Conservation (phyloP, 306 rosid genomes). For the Hippophae tibetana region DNA sequence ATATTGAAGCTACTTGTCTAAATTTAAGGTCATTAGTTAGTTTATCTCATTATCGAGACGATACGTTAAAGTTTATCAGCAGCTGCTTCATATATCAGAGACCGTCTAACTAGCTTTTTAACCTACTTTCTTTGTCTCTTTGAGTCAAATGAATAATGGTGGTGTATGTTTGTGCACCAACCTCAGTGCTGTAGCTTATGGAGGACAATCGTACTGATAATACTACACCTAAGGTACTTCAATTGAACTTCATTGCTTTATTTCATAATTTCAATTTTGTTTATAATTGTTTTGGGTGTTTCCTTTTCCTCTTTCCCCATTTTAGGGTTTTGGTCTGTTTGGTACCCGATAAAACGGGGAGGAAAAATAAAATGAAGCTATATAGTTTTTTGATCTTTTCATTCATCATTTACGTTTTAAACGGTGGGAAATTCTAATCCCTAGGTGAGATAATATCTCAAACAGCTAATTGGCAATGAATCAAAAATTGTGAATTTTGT, state of each 20-base stretch:
- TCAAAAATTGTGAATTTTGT: too few relatives aligned
- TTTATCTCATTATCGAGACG: neutral
- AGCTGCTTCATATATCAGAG: conserved; percentile 6
- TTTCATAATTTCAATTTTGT: neutral
- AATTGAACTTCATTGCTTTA: neutral
- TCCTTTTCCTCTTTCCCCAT: neutral
- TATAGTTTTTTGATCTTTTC: too few relatives aligned
- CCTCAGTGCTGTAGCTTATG: conserved; percentile 30
- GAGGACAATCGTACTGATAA: conserved; percentile 21
- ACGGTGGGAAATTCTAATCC: too few relatives aligned
- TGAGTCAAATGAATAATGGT: conserved; percentile 31
- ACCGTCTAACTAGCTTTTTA: neutral
- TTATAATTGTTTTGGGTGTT: neutral
- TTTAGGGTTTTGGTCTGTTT: too few relatives aligned
- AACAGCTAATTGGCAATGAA: too few relatives aligned
- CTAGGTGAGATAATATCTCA: too few relatives aligned
- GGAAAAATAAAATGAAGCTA: too few relatives aligned
- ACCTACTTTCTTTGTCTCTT: neutral
- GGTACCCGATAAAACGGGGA: too few relatives aligned
- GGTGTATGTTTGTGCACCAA: conserved; percentile 11
- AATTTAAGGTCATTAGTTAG: too few relatives aligned
- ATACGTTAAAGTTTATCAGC: neutral
- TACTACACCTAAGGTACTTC: conserved; percentile 27
- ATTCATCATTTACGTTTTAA: too few relatives aligned
- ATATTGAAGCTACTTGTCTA: neutral